Conservation (phyloP, 2,329 filamentous ascomycete genomes). For the Dothidotthia symphoricarpi region DNA sequence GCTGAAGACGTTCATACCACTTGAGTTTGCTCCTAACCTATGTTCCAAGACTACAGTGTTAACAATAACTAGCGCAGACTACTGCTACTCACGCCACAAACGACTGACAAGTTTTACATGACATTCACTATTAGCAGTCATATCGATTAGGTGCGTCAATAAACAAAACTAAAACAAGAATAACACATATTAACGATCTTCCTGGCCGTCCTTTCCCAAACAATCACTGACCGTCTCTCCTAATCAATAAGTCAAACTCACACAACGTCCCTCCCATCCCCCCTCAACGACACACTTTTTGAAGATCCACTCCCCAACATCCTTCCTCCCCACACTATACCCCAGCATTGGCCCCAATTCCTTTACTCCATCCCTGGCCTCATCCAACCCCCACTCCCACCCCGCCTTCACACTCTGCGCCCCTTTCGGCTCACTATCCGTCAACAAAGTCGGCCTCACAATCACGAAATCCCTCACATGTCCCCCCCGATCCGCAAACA, state of each 20-base stretch:
- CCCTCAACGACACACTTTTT: slow-evolving; percentile 31
- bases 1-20: no score
- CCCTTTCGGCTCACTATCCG: slow-evolving; percentile 30
- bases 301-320: slow-evolving; percentile 45
- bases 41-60: no score
- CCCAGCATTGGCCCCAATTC: slow-evolving; percentile 38
- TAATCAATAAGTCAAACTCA: slow-evolving; percentile 38
- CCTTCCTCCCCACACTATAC: slow-evolving; percentile 39
- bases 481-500: slow-evolving; percentile 24
- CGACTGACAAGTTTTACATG: no score
- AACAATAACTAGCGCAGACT: no score
- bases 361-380: slow-evolving; percentile 10
- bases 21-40: no score
- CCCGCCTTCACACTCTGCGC: slow-evolving; percentile 33
- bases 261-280: slow-evolving; percentile 32
- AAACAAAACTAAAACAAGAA: no score
- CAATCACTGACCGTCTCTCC: no score
- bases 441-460: slow-evolving; percentile 41
- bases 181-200: no score
- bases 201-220: no score
- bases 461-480: slow-evolving; percentile 29
- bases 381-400: slow-evolving; percentile 24
- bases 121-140: no score
- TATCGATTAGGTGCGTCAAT: no score
- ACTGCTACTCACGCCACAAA: no score